Evolutionary conservation across 768 basidiomycete genomes (phyloP), one percentile per base, ranked within the genome.

Genomic region (Kwoniella sp.): DNA sequence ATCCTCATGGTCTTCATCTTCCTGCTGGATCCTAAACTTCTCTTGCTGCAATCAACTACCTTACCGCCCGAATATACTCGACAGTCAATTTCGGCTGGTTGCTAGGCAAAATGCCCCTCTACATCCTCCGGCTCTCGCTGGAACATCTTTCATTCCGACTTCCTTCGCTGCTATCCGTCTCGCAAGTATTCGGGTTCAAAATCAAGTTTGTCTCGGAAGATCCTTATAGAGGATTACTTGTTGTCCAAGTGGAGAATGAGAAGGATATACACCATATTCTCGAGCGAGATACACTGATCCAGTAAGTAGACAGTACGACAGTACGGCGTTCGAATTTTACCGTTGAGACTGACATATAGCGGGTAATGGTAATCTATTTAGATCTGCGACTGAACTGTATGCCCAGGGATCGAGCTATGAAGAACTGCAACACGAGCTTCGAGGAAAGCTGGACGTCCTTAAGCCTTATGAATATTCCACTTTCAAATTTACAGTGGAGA

Each of bases 81-180:
- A n/a, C n/a, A n/a, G n/a, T n/a, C n/a, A n/a, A n/a, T n/a, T n/a
- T n/a, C n/a, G n/a, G n/a, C n/a, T n/a, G n/a, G n/a, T n/a, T n/a
- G n/a, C n/a, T n/a, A n/a, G n/a, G n/a, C n/a, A n/a, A n/a, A n/a
- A 74, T 74, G 73, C 71, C 76, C 24, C 67, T 81, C 48, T 87
- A 86, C 68, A 83, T 92, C 59, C 80, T 94, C 56, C 84, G 88
- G 48, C 90, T 92, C 79, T 90, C 91, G 1, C 90, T 90, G 78
- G 85, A 83, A 5, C 91, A 95, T 76, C 83, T 85, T 36, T 88
- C 90, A 36, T 95, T 95, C 75, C 84, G 93, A 25, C 78, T 94
- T 13, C 92, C 92, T 33, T 91, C 93, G 76, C 84, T 96, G 0
- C 78, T 81, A 29, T 93, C 92, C 2, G 78, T 93, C 40, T 85